Evolutionary conservation across 495 filamentous ascomycete species (phyloP).

Genomic region (Astrothelium subdiscretum): DNA sequence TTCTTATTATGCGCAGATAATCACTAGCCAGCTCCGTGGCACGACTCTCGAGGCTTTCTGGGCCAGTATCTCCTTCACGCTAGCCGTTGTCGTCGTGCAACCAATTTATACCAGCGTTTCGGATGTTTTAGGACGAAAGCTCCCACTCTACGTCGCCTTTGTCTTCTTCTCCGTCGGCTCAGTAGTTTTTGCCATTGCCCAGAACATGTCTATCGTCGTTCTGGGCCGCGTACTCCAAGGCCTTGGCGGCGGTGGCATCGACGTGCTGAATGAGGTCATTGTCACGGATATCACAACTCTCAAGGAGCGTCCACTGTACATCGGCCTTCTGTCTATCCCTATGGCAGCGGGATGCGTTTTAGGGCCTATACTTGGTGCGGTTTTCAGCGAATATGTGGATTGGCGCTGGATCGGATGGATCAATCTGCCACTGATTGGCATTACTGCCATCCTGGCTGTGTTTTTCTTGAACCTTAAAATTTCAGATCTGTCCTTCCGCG

Average conservation of each 20-base stretch:
- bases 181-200: constrained; percentile 45
- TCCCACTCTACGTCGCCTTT: constrained; percentile 38
- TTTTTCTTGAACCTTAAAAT: constrained; percentile 39
- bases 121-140: constrained; percentile 39
- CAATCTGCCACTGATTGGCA: constrained; percentile 43
- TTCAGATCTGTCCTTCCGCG: constrained; percentile 14
- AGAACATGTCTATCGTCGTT: constrained; percentile 48
- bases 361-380: constrained; percentile 53
- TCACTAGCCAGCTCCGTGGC: constrained; percentile 37
- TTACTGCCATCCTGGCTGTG: constrained; percentile 34
- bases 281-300: constrained; percentile 53
- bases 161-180: constrained; percentile 47
- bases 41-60: constrained; percentile 50
- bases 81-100: constrained; percentile 34
- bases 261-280: constrained; percentile 50
- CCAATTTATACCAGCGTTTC: constrained; percentile 32
- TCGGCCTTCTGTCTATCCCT: constrained; percentile 27
- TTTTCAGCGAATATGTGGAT: constrained; percentile 48
- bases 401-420: constrained; percentile 51
- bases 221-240: constrained; percentile 58
- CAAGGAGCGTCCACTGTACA: constrained; percentile 35
- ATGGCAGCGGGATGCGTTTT: constrained; percentile 50
- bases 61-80: constrained; percentile 44
- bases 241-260: constrained; percentile 59
- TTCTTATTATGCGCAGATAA: no score